Percentiles rank a stretch among this genome's conserved stretches.
Conservation (phyloP, 1,139 yeast species). For the Saccharomyces hybrid region DNA sequence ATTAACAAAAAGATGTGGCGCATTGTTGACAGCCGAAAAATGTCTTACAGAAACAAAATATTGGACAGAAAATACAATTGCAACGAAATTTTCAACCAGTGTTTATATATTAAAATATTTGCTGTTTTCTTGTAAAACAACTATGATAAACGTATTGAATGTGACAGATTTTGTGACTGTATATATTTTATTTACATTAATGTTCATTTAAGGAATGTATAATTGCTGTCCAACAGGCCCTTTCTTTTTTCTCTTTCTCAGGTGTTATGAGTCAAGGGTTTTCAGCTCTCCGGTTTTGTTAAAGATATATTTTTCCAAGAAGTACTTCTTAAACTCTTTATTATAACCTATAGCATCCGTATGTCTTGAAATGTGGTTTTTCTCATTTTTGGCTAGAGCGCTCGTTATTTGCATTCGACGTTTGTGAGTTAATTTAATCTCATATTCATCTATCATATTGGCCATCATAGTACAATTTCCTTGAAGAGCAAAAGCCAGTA, state of each 20-base stretch:
- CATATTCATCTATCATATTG: slow-evolving; percentile 2
- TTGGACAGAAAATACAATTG: background rate
- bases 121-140: background rate
- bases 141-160: background rate
- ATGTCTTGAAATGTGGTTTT: background rate
- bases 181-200: background rate
- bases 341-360: background rate
- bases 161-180: background rate
- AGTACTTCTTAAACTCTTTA: background rate
- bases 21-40: background rate
- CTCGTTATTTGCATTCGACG: background rate
- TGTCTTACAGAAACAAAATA: background rate
- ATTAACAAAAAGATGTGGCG: background rate
- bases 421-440: background rate
- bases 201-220: background rate
- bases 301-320: background rate
- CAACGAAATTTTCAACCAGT: background rate
- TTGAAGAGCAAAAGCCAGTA: background rate
- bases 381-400: background rate
- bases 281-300: background rate
- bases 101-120: background rate
- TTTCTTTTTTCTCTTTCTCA: background rate
- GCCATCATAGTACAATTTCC: slow-evolving; percentile 6
- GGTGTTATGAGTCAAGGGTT: background rate
- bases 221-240: background rate